Percentiles rank a stretch among this genome's conserved stretches.
Evolutionary conservation across 1,284 basidiomycete species (phyloP).

Genomic region (Apiotrichum domesticum): DNA sequence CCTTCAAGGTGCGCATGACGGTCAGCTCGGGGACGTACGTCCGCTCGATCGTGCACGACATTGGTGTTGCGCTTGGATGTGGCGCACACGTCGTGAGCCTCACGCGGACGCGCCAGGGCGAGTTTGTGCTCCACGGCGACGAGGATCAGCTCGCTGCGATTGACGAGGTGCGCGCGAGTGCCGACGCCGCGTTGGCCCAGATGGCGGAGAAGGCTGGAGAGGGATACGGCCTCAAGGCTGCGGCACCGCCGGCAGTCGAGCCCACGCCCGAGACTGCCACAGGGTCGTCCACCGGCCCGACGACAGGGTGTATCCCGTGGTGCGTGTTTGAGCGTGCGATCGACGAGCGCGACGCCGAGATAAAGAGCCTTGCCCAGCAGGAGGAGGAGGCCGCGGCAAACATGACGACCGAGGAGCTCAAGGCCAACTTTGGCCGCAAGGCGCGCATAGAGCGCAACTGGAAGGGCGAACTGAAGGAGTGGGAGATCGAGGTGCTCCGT

Average conservation of each 20-base stretch:
- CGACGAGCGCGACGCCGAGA: constrained; percentile 31
- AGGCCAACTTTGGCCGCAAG: constrained; percentile 18
- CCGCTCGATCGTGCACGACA: constrained; percentile 82
- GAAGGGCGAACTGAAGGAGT: constrained; percentile 31
- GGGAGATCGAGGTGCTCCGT: constrained; percentile 42
- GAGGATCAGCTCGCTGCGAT: constrained; percentile 21
- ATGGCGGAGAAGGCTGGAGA: constrained; percentile 38
- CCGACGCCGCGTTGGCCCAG: background rate
- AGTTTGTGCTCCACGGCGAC: constrained; percentile 56
- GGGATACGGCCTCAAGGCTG: constrained; percentile 20
- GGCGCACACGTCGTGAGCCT: constrained; percentile 87
- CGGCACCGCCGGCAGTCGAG: background rate
- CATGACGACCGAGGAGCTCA: constrained; percentile 27
- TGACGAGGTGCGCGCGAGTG: constrained; percentile 11
- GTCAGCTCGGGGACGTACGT: constrained; percentile 98
- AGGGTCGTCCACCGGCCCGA: constrained; percentile 4
- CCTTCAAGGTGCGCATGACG: constrained; percentile 83
- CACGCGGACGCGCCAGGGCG: constrained; percentile 75
- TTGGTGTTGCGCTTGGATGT: constrained; percentile 71
- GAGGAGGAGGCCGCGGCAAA: constrained; percentile 48
- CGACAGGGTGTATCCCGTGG: constrained; percentile 64
- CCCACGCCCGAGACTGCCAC: constrained; percentile 3
- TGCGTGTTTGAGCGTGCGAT: constrained; percentile 65
- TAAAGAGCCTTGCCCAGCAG: constrained; percentile 50
- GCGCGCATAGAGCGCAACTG: constrained; percentile 55